These are phyloP conservation scores for Leucosporidium yakuticum DNA, from an alignment of 768 basidiomycete species.

Conservation along the genomic window DNA sequence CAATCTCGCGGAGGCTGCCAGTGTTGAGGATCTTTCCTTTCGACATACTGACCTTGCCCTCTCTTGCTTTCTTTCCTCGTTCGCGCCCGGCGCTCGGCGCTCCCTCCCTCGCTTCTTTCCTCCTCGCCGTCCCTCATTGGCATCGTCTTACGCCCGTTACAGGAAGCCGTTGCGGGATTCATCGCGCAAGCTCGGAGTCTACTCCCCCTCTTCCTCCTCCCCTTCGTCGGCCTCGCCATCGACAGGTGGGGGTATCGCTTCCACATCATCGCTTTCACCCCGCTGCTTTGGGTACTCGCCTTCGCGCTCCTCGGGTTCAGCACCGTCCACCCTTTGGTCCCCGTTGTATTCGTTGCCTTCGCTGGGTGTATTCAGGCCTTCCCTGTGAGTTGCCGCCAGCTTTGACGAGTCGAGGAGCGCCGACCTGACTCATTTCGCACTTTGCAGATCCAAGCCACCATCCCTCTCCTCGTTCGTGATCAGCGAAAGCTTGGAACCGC, in stretches of 20 bases:
- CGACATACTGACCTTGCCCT: too few species aligned
- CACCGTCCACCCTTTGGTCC: background rate
- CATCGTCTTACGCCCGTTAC: too few species aligned
- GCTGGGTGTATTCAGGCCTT: too few species aligned
- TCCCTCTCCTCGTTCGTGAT: background rate
- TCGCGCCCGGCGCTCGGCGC: background rate
- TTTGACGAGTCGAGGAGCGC: too few species aligned
- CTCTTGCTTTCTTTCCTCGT: too few species aligned
- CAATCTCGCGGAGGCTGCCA: too few species aligned
- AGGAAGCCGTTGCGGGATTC: too few species aligned
- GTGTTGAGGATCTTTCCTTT: too few species aligned
- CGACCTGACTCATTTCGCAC: background rate
- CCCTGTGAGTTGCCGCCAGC: too few species aligned
- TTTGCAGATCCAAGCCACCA: background rate
- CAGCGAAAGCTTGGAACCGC: background rate
- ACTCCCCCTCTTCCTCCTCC: background rate
- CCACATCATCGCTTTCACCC: slow-evolving; percentile 3
- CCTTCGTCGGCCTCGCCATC: background rate
- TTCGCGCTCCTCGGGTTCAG: background rate
- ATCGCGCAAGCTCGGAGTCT: background rate
- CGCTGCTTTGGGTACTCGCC: background rate
- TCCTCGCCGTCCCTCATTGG: background rate
- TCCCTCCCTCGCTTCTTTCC: background rate
- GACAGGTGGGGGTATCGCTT: slow-evolving; percentile 4
- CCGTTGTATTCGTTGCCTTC: background rate